Base-by-base conservation (phyloP, 805 yeast genomes). In the Starmerella stigmatis region DNA sequence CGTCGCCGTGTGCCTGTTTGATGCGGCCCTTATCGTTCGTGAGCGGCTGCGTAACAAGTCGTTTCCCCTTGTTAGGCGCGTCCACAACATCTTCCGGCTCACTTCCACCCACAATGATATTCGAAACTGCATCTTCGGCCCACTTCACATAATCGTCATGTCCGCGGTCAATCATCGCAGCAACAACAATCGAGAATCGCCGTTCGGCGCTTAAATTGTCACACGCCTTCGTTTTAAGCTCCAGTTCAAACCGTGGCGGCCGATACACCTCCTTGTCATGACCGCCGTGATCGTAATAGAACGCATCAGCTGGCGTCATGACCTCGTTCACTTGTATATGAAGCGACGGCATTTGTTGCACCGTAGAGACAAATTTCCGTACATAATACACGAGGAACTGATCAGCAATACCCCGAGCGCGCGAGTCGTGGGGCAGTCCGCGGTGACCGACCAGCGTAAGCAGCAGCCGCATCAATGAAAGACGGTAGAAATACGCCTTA, bases 321-420 rank as follows among this genome's bases (percentile, higher is more conserved):
- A 82, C 74, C 58, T 85, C 84, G 42, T 86, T 64, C 3, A 89
- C 56, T 56, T 86, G 94, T 5, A 74, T 65, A 51, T 61, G 76
- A 56, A 71, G 71, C 44, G 71, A 66, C 39, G 74, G 88, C 50
- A 78, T 72, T 54, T 60, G 69, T 19, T 62, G 68, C 46, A 70
- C 66, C 48, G 64, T 71, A 57, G 62, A 64, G 38, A 66, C 74
- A 55, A 78, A 68, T 51, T 73, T 73, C 44, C 73, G 71, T 75
- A 85, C 75, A 53, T 71, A 86, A 54, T 79, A 77, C 19, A 70
- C 68, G 28, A 82, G 64, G 53, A 89, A 78, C 37, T 77, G 74
- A 29, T 76, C 79, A 11, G 81, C 72, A 45, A 80, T 86, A 25
- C 65, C 67, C 47, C 85, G 67, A 4, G 77, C 66, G 13, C 63